A percentile compares a stretch with the other conserved stretches of the same genome.
Conservation (phyloP, 306 rosid genomes). For the Canavalia gladiata region DNA sequence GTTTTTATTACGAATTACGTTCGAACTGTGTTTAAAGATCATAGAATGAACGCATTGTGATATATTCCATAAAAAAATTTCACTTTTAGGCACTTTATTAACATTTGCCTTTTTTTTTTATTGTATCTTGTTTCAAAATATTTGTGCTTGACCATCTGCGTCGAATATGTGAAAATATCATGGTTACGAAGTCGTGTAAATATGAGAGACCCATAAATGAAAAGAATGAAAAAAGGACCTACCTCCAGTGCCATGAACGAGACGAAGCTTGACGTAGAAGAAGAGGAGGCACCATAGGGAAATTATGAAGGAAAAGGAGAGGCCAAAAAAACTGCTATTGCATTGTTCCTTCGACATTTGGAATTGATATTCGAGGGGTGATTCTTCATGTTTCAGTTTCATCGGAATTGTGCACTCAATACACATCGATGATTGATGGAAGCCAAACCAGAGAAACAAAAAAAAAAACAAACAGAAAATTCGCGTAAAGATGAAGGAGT, state of each 20-base stretch:
- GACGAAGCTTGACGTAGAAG: constrained; percentile 65
- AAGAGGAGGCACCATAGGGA: constrained; percentile 74
- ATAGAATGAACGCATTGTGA: no score
- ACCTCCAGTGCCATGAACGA: constrained; percentile 73
- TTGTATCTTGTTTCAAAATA: neutral
- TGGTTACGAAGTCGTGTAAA: no score
- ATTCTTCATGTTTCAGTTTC: constrained; percentile 66
- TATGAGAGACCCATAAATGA: neutral
- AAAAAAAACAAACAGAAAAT: neutral
- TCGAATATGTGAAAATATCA: neutral
- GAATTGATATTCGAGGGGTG: constrained; percentile 39
- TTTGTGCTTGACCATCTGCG: neutral
- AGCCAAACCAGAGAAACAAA: neutral
- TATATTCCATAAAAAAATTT: no score
- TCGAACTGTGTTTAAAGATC: no score
- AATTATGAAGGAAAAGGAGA: constrained; percentile 72
- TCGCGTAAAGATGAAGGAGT: neutral
- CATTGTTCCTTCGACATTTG: constrained; percentile 49
- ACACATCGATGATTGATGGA: neutral
- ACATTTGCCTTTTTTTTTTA: neutral
- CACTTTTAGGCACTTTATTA: no score
- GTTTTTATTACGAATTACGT: no score
- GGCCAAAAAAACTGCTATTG: constrained; percentile 60
- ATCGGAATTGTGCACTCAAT: constrained; percentile 21
- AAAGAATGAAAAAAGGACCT: neutral